Evolutionary conservation across 148 eudicot genomes (phyloP), one percentile per base, ranked within the genome.

Genomic region (Chenopodium berlandieri): DNA sequence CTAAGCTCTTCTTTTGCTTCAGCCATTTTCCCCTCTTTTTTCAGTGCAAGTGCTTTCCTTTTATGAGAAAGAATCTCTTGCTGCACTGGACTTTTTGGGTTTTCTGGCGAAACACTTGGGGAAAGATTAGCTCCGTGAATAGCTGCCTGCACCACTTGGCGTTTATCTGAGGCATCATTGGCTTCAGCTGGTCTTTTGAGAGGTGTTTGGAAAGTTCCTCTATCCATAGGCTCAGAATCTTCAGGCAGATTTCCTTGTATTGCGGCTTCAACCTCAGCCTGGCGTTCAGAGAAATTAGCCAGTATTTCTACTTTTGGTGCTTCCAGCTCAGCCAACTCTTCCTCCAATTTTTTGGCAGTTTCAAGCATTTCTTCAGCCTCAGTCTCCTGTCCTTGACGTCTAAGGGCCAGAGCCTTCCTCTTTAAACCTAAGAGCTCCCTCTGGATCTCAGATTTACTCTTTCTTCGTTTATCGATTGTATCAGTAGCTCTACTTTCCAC

Each of bases 1-100:
- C 89, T 78, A 77, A 93, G 94, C 77, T 93, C 98, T 34, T 91
- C 97, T 84, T 89, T 89, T 25, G 97, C 98, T 88, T 95, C 98
- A 12, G 85, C 90, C 78, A 96, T 46, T 80, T 90, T 96, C 71
- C 99, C 98, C 71, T 92, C 97, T 86, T 90, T 89, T 86, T 94
- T 96, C 64, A 94, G 82, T 27, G 87, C 85, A 32, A 96, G 78
- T 19, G 99, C 99, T 82, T 84, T 91, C 84, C 90, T 91, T 69
- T 94, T 96, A 71, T 88, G 94, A 74, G 85, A 82, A 67, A 94
- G 86, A 75, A 96, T 92, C 75, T 90, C 90, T 83, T 89, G 88
- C 82, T 84, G 81, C 37, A 86, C 78, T 54, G 98, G 80, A 81
- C 81, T 86, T 23, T 71, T 85, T 58, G 65, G 71, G 75, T 70